These are phyloP conservation scores for Leucosporidium scottii DNA, from an alignment of 768 basidiomycete species.

Conservation along the genomic window DNA sequence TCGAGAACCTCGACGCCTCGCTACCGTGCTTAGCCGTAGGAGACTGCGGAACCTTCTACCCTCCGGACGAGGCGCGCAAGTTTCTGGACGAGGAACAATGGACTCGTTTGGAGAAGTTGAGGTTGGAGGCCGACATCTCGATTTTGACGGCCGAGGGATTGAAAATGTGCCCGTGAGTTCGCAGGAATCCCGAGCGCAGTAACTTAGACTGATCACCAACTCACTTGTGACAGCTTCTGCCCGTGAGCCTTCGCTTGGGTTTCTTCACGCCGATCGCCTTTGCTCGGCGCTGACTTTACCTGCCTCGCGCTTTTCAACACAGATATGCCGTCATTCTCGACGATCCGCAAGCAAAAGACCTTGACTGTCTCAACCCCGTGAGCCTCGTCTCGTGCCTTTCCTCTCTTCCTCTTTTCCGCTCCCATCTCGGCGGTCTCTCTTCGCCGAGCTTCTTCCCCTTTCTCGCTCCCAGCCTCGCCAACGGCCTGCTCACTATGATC, in stretches of 20 bases:
- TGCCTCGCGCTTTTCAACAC: no score
- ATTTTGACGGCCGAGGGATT: not conserved
- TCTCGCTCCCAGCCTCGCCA: not conserved
- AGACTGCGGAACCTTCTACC: no score
- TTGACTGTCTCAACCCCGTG: conserved; percentile 13
- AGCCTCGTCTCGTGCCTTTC: no score
- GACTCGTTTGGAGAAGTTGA: not conserved
- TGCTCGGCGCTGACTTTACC: no score
- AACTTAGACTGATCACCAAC: no score
- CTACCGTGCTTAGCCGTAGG: no score
- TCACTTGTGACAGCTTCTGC: conserved; percentile 15
- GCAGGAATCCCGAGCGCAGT: no score
- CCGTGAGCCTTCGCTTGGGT: not conserved
- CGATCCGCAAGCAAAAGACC: not conserved
- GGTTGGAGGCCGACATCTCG: not conserved
- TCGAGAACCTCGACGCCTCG: no score
- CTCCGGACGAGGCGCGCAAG: no score
- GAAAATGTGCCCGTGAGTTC: conserved; percentile 5
- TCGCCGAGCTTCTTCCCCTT: not conserved
- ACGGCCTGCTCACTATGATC: not conserved
- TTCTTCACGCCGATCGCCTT: no score
- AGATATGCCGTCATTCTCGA: conserved; percentile 4
- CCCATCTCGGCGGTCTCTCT: no score
- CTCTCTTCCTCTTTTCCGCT: no score
- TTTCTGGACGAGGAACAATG: not conserved